Base-by-base conservation (phyloP, 805 yeast genomes). In the Ogataea chonburiensis region DNA sequence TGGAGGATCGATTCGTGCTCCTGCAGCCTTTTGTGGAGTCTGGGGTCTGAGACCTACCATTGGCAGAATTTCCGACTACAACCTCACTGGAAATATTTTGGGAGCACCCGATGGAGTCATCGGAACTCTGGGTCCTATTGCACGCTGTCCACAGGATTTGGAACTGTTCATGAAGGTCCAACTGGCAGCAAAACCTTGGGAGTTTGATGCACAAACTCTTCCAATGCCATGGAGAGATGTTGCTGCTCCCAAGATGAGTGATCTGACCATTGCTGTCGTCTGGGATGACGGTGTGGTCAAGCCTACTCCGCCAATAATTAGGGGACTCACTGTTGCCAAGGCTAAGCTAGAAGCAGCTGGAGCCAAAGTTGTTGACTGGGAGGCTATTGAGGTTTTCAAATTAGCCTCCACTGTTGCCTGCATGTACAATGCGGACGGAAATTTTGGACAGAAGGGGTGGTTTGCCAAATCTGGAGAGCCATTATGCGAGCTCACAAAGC, bases 391-490 rank as follows among this genome's bases (percentile, higher is more conserved):
- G 28, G 75, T 81, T 9, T 59, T 71, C 28, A 66, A 73, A 42
- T 76, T 78, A 10, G 68, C 72, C 35, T 74, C 76, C 7, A 69
- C 81, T 24, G 81, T 73, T 28, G 60, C 66, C 39, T 56, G 39
- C 17, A 46, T 79, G 60, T 84, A 79, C 58, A 68, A 68, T 19
- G 70, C 74, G 32, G 89, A 84, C 57, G 86, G 85, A 18, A 80
- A 78, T 49, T 56, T 62, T 37, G 71, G 63, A 35, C 77, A 76
- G 45, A 61, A 67, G 24, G 60, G 62, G 25, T 50, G 69, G 24
- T 59, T 83, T 38, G 62, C 66, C 3, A 65, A 52, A 3, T 75
- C 84, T 14, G 88, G 89, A 24, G 89, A 85, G 53, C 88, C 88
- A 17, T 52, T 78, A 34, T 51, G 58, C 4, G 72, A 74, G 40